phyloP scores from a whole-genome alignment of 2,329 filamentous ascomycete genomes.

The Claviceps fusiformis region DNA sequence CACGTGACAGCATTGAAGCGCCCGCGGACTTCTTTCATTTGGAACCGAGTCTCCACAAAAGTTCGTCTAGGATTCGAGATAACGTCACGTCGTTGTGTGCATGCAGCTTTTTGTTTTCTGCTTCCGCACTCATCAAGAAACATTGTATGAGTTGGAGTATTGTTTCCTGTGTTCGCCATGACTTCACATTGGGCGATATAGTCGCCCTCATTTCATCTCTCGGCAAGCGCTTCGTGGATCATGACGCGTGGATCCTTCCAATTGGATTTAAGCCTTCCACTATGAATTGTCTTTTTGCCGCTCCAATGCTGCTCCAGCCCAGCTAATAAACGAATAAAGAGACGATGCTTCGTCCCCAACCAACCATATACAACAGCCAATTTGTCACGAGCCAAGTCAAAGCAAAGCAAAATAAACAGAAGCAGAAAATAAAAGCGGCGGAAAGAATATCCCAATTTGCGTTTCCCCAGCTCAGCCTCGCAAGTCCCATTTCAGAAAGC shows the following conservation, averaged over 20 bases:
- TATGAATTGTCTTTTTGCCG: background rate
- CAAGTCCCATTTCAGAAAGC: background rate
- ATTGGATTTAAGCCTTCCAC: background rate
- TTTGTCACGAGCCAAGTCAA: background rate
- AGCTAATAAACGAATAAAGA: background rate
- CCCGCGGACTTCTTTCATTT: no score
- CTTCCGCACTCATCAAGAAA: no score
- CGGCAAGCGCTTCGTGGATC: background rate
- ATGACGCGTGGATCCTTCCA: background rate
- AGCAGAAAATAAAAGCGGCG: background rate
- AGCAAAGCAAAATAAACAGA: background rate
- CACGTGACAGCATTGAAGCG: slow-evolving; percentile 5
- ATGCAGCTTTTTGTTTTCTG: no score
- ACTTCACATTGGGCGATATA: no score
- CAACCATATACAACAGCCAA: background rate
- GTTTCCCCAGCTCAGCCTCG: no score
- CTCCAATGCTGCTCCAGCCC: background rate
- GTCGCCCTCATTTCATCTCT: no score
- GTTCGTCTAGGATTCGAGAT: background rate
- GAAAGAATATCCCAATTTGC: background rate
- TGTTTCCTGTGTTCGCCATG: background rate
- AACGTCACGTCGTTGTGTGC: background rate
- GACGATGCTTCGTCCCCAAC: background rate
- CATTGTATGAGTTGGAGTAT: background rate
- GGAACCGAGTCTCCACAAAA: background rate